Conservation (phyloP, 139 green algal species). For the Chlamydomonas urium region DNA sequence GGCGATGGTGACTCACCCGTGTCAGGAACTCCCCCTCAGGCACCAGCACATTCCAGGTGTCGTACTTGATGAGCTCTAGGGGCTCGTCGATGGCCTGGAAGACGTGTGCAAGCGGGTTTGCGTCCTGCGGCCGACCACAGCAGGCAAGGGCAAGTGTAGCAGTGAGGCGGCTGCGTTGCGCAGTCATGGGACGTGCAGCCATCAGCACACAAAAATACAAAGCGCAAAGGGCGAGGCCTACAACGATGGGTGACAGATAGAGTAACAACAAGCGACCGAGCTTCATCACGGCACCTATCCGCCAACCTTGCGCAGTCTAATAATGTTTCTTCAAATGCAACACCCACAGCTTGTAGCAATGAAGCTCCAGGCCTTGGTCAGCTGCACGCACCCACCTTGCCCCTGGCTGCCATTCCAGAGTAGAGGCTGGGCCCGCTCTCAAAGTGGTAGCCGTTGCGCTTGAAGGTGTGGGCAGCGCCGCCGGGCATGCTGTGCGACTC, state of each 20-base stretch:
- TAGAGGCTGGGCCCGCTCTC: conserved; percentile 67
- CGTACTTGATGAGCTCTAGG: conserved; percentile 81
- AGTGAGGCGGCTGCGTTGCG: too few species aligned
- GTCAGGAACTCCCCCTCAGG: conserved; percentile 85
- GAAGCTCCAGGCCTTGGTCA: neutral
- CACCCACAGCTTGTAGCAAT: neutral
- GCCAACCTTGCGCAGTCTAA: too few species aligned
- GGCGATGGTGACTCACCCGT: conserved; percentile 20
- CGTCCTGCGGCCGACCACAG: conserved; percentile 36
- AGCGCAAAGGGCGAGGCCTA: too few species aligned
- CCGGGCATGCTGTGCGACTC: conserved; percentile 81
- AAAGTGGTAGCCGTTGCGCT: conserved; percentile 78
- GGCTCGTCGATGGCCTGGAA: conserved; percentile 70
- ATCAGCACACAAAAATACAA: too few species aligned
- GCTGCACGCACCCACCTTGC: neutral
- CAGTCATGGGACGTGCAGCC: too few species aligned
- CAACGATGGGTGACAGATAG: too few species aligned
- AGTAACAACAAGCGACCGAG: too few species aligned
- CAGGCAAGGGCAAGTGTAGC: too few species aligned
- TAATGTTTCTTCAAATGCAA: too few species aligned
- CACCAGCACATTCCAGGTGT: conserved; percentile 92
- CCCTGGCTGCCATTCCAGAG: conserved; percentile 24
- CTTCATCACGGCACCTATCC: too few species aligned
- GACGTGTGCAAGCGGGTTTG: conserved; percentile 75
- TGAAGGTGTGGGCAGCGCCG: conserved; percentile 82